Conservation (phyloP, 1,284 basidiomycete species). For the Sanghuangporus baumii region DNA sequence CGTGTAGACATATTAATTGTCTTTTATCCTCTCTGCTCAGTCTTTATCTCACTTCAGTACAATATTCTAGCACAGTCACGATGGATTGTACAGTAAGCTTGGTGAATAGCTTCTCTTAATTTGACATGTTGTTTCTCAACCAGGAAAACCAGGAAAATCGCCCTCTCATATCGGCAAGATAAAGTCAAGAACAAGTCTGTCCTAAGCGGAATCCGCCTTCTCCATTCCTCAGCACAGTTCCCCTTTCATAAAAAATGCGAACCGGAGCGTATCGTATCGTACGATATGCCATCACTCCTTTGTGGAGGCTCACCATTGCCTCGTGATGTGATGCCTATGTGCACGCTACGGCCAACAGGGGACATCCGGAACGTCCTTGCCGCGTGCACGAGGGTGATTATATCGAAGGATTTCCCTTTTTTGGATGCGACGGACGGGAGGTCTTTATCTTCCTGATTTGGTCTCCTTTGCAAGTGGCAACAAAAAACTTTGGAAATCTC, state of each 20-base stretch:
- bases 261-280: neutral
- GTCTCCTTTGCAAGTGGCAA: neutral
- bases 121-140: neutral
- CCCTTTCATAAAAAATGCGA: neutral
- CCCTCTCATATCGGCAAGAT: too few relatives aligned
- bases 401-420: neutral
- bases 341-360: too few relatives aligned
- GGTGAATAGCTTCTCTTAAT: neutral
- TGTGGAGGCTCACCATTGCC: neutral
- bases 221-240: too few relatives aligned
- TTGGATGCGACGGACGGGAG: neutral
- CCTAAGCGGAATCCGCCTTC: neutral
- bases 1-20: neutral
- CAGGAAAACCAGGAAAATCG: neutral
- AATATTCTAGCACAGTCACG: neutral
- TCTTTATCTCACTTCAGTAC: neutral
- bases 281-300: neutral
- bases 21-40: constrained; percentile 6
- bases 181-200: neutral
- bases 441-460: neutral
- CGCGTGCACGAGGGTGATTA: neutral
- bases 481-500: neutral
- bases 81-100: constrained; percentile 6
- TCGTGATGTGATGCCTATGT: neutral
- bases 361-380: neutral